Evolutionary conservation across 163 green algal genomes (phyloP).

Genomic region (Volvox carteri): DNA sequence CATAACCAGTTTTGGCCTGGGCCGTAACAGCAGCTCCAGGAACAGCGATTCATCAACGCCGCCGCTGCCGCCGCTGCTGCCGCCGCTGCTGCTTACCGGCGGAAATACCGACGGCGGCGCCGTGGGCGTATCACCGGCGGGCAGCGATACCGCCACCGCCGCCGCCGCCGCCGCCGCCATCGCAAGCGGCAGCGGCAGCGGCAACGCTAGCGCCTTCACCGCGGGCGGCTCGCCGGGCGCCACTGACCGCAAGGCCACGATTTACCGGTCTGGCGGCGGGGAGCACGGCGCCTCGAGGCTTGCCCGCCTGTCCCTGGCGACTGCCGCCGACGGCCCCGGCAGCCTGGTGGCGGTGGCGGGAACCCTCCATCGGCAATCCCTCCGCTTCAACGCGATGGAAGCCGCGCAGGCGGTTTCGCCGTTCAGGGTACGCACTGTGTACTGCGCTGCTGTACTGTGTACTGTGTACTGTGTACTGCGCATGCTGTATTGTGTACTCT

Average conservation of each 20-base stretch:
- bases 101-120: too few relatives aligned
- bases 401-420: background rate
- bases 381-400: background rate
- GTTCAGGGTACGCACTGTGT: background rate
- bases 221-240: background rate
- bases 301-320: background rate
- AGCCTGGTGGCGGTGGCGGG: background rate
- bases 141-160: background rate
- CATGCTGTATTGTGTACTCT: too few relatives aligned
- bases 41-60: background rate
- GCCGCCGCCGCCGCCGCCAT: background rate
- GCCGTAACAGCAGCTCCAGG: background rate
- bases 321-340: background rate
- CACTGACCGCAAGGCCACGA: background rate
- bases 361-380: background rate
- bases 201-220: background rate
- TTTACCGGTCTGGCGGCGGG: background rate
- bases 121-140: too few relatives aligned
- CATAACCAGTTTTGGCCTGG: background rate
- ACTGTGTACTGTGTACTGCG: too few relatives aligned
- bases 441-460: too few relatives aligned
- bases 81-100: too few relatives aligned
- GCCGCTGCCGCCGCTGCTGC: background rate
- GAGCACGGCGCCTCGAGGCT: background rate
- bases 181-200: too few relatives aligned